Conservation (phyloP, 2,329 filamentous ascomycete genomes). For the Cercospora nicotianae region DNA sequence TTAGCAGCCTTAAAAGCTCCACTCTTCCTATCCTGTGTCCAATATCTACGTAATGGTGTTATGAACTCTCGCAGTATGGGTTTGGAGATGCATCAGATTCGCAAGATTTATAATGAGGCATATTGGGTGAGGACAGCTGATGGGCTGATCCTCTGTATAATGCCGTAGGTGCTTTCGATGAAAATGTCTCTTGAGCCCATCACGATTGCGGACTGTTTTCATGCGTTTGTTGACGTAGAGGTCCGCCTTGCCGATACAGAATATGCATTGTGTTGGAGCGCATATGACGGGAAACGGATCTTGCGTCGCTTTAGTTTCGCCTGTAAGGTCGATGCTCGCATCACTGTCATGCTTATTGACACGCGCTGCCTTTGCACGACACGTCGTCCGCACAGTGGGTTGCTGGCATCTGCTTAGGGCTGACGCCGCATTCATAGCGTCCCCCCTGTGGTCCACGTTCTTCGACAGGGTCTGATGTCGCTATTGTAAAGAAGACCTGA, state of each 20-base stretch:
- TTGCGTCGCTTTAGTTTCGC: not conserved
- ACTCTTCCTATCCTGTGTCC: not conserved
- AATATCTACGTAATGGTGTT: conserved; percentile 7
- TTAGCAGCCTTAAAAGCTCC: too few relatives aligned
- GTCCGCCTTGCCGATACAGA: conserved; percentile 11
- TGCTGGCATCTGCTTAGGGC: conserved; percentile 7
- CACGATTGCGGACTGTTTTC: conserved; percentile 10
- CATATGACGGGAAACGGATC: conserved; percentile 1
- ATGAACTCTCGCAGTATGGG: conserved; percentile 2
- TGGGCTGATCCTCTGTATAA: not conserved
- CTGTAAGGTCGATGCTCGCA: not conserved
- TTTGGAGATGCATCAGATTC: conserved; percentile 6
- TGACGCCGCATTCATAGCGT: conserved; percentile 7
- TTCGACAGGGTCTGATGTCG: conserved; percentile 1
- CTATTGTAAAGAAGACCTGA: conserved; percentile 6
- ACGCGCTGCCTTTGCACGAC: not conserved
- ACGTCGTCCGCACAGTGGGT: not conserved
- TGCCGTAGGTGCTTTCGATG: conserved; percentile 11
- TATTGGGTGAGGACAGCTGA: conserved; percentile 13
- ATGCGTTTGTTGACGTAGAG: not conserved
- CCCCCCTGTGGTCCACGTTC: not conserved
- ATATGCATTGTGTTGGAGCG: conserved; percentile 9
- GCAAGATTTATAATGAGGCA: conserved; percentile 1
- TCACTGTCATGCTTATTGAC: not conserved
- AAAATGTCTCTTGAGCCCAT: conserved; percentile 12